A percentile compares a stretch with the other conserved stretches of the same genome.
These are phyloP conservation scores for Diaporthe citrichinensis DNA, from an alignment of 2,329 filamentous ascomycete genomes.

Conservation along the genomic window DNA sequence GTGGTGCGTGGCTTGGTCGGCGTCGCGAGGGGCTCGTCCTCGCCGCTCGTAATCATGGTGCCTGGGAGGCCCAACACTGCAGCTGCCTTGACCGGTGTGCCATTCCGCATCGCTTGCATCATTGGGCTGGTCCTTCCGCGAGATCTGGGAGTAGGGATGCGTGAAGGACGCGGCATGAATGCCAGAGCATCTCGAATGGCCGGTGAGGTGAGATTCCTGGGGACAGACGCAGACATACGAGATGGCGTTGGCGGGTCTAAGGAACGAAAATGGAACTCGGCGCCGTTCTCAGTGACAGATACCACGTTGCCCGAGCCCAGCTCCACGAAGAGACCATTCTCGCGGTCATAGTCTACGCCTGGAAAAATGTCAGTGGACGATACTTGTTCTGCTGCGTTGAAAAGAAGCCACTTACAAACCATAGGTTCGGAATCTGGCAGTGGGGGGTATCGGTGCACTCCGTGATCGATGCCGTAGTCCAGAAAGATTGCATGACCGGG, in stretches of 20 bases:
- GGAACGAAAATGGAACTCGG: slow-evolving; percentile 26
- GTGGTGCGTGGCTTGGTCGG: slow-evolving; percentile 17
- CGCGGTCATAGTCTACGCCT: slow-evolving; percentile 30
- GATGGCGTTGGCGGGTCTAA: slow-evolving; percentile 10
- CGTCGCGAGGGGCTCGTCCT: slow-evolving; percentile 4
- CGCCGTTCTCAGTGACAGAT: slow-evolving; percentile 23
- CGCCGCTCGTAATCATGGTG: background rate
- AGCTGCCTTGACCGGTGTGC: slow-evolving; percentile 37
- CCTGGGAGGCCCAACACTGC: slow-evolving; percentile 34
- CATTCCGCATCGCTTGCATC: slow-evolving; percentile 35
- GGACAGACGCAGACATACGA: background rate
- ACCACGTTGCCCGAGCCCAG: slow-evolving; percentile 39
- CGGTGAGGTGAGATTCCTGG: background rate
- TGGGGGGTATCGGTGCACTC: slow-evolving; percentile 40
- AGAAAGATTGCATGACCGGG: slow-evolving; percentile 38
- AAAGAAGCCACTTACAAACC: slow-evolving; percentile 30
- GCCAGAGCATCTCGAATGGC: background rate
- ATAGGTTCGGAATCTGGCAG: slow-evolving; percentile 40
- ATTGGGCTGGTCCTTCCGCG: slow-evolving; percentile 7
- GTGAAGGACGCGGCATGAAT: slow-evolving; percentile 14
- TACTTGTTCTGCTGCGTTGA: background rate
- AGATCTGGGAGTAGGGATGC: slow-evolving; percentile 29
- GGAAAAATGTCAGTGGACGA: background rate
- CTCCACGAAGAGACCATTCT: slow-evolving; percentile 38
- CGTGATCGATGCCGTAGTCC: slow-evolving; percentile 36